These are phyloP conservation scores for Elsinoe arachidis DNA, from an alignment of 2,329 filamentous ascomycete genomes.

Conservation along the genomic window DNA sequence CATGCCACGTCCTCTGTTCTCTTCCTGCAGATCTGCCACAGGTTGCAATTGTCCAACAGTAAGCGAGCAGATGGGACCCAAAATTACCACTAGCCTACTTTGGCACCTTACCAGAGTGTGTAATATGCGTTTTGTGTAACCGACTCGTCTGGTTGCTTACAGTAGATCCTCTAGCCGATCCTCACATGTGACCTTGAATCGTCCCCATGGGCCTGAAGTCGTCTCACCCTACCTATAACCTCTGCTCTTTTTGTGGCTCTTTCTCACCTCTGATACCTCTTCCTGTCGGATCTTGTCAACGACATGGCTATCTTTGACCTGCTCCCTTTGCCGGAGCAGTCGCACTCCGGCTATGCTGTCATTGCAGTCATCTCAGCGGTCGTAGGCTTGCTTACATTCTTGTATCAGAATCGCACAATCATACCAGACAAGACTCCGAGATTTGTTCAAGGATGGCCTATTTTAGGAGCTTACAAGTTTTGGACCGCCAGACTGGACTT, in stretches of 20 bases:
- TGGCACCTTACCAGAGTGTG: not conserved
- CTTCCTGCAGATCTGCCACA: not conserved
- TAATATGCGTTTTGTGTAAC: not conserved
- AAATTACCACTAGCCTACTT: not conserved
- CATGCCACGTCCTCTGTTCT: no score
- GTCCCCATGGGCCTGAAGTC: not conserved
- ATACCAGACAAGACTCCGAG: conserved; percentile 3
- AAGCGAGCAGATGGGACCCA: not conserved
- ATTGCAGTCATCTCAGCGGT: not conserved
- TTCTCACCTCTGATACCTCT: not conserved
- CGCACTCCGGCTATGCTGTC: not conserved
- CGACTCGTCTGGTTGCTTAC: not conserved
- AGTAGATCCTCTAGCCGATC: not conserved
- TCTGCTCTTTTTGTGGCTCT: not conserved
- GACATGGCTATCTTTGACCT: conserved; percentile 1
- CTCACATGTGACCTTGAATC: not conserved
- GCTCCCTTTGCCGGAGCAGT: not conserved
- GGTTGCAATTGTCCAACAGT: not conserved
- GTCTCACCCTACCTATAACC: not conserved
- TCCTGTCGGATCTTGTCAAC: no score
- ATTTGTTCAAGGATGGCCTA: conserved; percentile 26
- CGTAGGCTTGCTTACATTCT: not conserved
- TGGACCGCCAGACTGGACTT: conserved; percentile 42
- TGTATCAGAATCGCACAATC: not conserved
- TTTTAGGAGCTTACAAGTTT: conserved; percentile 39